Base-by-base conservation (phyloP, 208 protist genomes). In the Tritrichomonas foetus region DNA sequence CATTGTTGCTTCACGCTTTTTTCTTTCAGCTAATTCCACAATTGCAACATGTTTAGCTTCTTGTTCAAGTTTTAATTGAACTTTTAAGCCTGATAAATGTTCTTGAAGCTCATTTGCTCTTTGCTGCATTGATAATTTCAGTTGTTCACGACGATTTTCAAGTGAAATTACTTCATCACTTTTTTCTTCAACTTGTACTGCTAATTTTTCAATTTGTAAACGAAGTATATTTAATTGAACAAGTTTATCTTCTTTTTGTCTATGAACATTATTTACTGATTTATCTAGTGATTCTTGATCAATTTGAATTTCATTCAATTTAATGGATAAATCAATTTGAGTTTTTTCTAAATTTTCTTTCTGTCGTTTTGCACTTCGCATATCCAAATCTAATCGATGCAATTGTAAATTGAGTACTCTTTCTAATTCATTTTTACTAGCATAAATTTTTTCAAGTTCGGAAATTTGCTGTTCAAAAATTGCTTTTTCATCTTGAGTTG, bases 81-180 rank as follows among this genome's bases (percentile, higher is more conserved):
- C 30, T 57, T 33, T 25, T 22, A 89, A 30, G 13, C 47, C 20
- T 13, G 47, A 20, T 3, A 89, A n/a, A 57, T 89, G 78, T 22
- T 53, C 20, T 27, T 89, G 27, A 39, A 89, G 33, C 30, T 89
- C 78, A 33, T 39, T 1, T 8, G 57, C 1, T 16, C 78, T 53
- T 50, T 89, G 47, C 39, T 89, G 47, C 41, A 89, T 53, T 27
- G 25, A 39, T 39, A 89, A 36, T 11, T 89, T 53, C 25, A 89
- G n/a, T 50, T 89, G 78, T 47, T 89, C 47, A 14, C 47, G 41
- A n/a, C 78, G 78, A 36, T 89, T 89, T 39, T 89, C 78, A 33
- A 89, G 30, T 27, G 78, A 89, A 39, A 89, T 57, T 20, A 89
- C 27, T 89, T 89, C 78, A 61, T 89, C 78, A 57, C 47, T 57